Evolutionary conservation across 2,329 filamentous ascomycete species (phyloP), one percentile per base, ranked within the genome.

Genomic region (Calonectria ilicicola): DNA sequence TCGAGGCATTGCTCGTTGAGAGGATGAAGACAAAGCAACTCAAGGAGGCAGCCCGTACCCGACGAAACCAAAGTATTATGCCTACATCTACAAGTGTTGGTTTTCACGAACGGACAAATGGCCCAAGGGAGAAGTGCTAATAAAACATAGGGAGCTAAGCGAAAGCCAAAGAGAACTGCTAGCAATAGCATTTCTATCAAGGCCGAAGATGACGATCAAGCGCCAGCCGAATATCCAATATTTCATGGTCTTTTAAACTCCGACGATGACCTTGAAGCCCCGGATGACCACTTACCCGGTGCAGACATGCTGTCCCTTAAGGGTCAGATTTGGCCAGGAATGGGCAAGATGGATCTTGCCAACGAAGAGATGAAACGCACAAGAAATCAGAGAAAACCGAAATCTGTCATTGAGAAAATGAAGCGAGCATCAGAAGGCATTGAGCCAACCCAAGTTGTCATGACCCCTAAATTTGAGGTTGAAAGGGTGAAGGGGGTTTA

Each of bases 271-370:
- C 42, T 67, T 9, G 81, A 81, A 17, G 38, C 75, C 19, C 77
- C 72, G 14, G 83, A 84, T 5, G 81, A 82, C 6, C 75, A 78
- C 27, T 70, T 77, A 19, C 60, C 69, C 2, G 73, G 70, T 35
- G 69, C 75, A 35, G 84, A 85, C 32, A 81, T 80, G 72, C 74
- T 85, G 73, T 80, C 82, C 14, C 87, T 95, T 66, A 96, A 96
- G 82, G 94, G 94, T 2, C 86, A 92, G n/a, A 86, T 91, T 58
- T 95, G 92, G 88, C 92, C 93, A 3, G 94, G 94, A 21, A 96
- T 96, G 94, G 90, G 91, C 66, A 88, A 95, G n/a, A 95, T 96
- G 80, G 94, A 96, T 82, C 91, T 94, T 66, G 94, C 94, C 5
- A 94, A 92, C 5, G 89, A 91, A 19, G 90, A 93, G 73, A 93